Base-by-base conservation (phyloP, 148 eudicot species). In the Rhododendron molle region DNA sequence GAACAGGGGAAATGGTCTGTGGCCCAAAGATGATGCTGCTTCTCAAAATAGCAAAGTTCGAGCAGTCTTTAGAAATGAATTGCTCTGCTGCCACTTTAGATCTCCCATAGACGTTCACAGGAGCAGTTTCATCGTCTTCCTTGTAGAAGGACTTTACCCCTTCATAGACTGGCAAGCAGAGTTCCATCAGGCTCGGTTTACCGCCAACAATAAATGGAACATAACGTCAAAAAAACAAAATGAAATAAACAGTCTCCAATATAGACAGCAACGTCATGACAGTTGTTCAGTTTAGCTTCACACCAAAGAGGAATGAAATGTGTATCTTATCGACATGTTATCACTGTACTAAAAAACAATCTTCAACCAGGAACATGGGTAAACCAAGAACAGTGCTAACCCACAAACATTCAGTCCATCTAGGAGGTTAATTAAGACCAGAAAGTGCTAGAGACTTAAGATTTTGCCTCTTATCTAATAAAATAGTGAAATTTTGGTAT, bases 1-100 rank as follows among this genome's bases (percentile, higher is more conserved):
- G 91, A 81, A 95, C 94, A 49, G 98, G 97, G 47, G 97, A 94
- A 83, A 92, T 80, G 26, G 95, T 92, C 84, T 95, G 98, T 50
- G 98, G 95, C 16, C 99, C 99, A 85, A 87, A 93, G 49, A 96
- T 96, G 84, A 96, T 96, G 80, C 99, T 96, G 94, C 99, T 93
- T 91, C 99, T 93, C 91, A 96, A 86, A 77, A 95, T 96, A 40
- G 95, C 97, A 88, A 89, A 96, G 89, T 94, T 95, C 23, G 91
- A 86, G 78, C 90, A 95, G 87, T 92, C 93, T 77, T 88, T 78
- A 60, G 89, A 87, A 78, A 96, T 92, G 71, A 91, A 91, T 69
- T 91, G 87, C 91, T 96, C 99, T 83, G 99, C 97, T 83, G 91
- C 93, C 43, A 95, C 88, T 88, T 96, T 96, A 23, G 99, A 94